phyloP scores from a whole-genome alignment of 441 rosid species.

The Adansonia grandidieri region DNA sequence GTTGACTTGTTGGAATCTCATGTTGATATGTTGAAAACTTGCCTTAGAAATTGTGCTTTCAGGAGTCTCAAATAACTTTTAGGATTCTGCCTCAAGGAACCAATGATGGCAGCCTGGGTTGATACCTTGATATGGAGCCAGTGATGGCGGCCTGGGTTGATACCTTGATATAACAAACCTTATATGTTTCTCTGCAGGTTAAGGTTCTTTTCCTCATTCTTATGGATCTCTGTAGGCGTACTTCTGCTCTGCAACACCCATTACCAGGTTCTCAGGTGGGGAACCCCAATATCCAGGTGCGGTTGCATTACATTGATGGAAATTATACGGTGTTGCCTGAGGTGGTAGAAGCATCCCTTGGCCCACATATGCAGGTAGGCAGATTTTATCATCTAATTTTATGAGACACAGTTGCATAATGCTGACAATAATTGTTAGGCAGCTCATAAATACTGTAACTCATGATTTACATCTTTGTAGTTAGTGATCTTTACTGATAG shows the following conservation, averaged over 20 bases:
- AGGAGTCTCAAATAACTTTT: slow-evolving; percentile 4
- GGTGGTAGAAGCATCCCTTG: slow-evolving; percentile 99
- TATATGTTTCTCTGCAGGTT: slow-evolving; percentile 61
- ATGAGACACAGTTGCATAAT: neutral
- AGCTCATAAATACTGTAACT: neutral
- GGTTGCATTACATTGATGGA: slow-evolving; percentile 97
- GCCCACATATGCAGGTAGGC: slow-evolving; percentile 98
- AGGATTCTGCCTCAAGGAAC: neutral
- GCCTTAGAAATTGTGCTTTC: neutral
- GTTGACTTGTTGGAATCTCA: neutral
- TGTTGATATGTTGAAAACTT: neutral
- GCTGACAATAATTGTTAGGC: neutral
- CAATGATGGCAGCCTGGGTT: neutral
- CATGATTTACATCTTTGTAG: neutral
- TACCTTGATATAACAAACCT: neutral
- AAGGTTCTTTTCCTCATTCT: slow-evolving; percentile 96
- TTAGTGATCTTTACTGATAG: neutral
- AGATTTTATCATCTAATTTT: slow-evolving; percentile 7
- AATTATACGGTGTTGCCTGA: slow-evolving; percentile 97
- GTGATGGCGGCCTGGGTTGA: neutral
- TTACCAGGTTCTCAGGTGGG: slow-evolving; percentile 98
- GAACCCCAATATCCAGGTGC: slow-evolving; percentile 84
- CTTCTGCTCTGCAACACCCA: slow-evolving; percentile 74
- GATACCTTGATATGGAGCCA: neutral
- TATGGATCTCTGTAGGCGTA: slow-evolving; percentile 96